These are phyloP conservation scores for Citropsis articulata DNA, from an alignment of 345 rosid species.

Conservation along the genomic window DNA sequence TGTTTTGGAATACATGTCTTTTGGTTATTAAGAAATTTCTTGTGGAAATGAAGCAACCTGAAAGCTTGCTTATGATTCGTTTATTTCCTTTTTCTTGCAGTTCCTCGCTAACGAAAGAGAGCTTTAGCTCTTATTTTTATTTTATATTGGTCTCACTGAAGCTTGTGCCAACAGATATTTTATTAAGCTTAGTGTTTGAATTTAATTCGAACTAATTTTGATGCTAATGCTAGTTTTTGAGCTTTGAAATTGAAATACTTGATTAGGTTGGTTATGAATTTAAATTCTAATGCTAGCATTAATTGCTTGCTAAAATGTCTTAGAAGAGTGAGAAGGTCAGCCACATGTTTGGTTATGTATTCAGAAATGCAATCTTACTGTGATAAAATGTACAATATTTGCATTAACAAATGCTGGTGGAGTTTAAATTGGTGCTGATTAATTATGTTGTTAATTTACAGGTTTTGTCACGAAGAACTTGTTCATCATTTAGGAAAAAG, in stretches of 20 bases:
- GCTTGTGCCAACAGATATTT: background rate
- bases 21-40: background rate
- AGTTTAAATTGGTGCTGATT: constrained; percentile 7
- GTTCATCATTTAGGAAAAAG: constrained; percentile 45
- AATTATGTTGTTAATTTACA: constrained; percentile 25
- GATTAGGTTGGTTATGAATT: background rate
- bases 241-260: background rate
- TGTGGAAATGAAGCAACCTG: background rate
- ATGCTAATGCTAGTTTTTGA: background rate
- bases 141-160: background rate
- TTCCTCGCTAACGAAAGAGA: constrained; percentile 3
- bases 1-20: background rate
- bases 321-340: background rate
- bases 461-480: constrained; percentile 54
- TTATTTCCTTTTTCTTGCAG: background rate
- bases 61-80: background rate
- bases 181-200: background rate
- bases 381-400: background rate
- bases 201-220: background rate
- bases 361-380: background rate
- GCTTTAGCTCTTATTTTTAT: background rate
- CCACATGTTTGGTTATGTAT: background rate
- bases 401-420: background rate
- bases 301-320: constrained; percentile 42
- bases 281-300: too few relatives aligned